These are phyloP conservation scores for Rhodotorula sp. DNA, from an alignment of 1,284 basidiomycete species.

Conservation along the genomic window DNA sequence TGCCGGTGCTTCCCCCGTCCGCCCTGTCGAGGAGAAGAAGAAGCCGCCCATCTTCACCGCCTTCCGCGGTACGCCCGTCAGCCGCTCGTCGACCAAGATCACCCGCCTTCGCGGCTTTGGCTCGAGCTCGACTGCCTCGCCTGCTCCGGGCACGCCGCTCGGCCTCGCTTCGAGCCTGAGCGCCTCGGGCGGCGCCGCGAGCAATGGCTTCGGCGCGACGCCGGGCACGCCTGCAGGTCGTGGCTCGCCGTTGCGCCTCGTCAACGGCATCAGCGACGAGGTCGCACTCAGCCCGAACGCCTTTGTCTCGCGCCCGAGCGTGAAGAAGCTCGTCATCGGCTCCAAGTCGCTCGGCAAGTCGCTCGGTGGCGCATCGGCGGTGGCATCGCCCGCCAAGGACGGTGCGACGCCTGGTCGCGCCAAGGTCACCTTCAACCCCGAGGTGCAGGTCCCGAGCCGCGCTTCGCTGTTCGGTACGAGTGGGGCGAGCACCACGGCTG, in stretches of 20 bases:
- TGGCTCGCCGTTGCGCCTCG: slow-evolving; percentile 39
- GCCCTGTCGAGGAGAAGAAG: slow-evolving; percentile 51
- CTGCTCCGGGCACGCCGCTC: slow-evolving; percentile 20
- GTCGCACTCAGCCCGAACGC: slow-evolving; percentile 57
- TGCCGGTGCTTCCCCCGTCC: slow-evolving; percentile 45
- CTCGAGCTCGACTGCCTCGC: slow-evolving; percentile 43
- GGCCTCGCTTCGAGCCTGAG: slow-evolving; percentile 39
- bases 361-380: background rate
- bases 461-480: slow-evolving; percentile 21
- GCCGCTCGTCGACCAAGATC: slow-evolving; percentile 52
- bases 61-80: slow-evolving; percentile 46
- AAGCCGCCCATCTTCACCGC: slow-evolving; percentile 54
- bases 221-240: slow-evolving; percentile 20
- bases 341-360: slow-evolving; percentile 54
- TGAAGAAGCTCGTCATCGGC: slow-evolving; percentile 91
- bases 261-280: slow-evolving; percentile 61
- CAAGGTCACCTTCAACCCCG: slow-evolving; percentile 42
- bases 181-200: slow-evolving; percentile 37
- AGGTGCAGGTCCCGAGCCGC: slow-evolving; percentile 34
- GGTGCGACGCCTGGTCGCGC: slow-evolving; percentile 14
- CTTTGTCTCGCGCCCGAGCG: slow-evolving; percentile 73
- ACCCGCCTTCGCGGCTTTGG: slow-evolving; percentile 57
- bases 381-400: background rate
- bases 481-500: slow-evolving; percentile 4
- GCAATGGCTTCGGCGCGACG: slow-evolving; percentile 5